A percentile compares a stretch with the other conserved stretches of the same genome.
phyloP scores from a whole-genome alignment of 805 yeast genomes.

The Maudiozyma barnettii region DNA sequence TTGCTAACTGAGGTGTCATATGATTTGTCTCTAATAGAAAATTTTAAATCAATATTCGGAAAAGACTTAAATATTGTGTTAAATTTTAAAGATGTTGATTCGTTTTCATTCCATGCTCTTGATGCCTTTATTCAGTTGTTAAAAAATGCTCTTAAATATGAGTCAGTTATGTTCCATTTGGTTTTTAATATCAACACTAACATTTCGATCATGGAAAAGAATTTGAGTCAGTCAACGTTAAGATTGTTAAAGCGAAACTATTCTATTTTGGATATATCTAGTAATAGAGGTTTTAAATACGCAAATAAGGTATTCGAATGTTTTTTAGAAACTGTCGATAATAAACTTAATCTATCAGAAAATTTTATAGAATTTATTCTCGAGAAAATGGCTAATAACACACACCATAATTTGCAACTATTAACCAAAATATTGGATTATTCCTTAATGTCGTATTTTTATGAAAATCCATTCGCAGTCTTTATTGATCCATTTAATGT shows the following conservation, averaged over 20 bases:
- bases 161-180: conserved; percentile 20
- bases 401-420: conserved; percentile 25
- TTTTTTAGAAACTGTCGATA: conserved; percentile 28
- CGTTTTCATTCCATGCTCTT: conserved; percentile 20
- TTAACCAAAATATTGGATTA: conserved; percentile 27
- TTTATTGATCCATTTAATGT: conserved; percentile 29
- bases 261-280: conserved; percentile 24
- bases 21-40: conserved; percentile 27
- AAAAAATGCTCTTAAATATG: conserved; percentile 20
- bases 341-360: conserved; percentile 26
- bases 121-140: conserved; percentile 23
- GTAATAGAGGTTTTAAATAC: conserved; percentile 27
- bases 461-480: conserved; percentile 27
- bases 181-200: conserved; percentile 28
- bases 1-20: conserved; percentile 17
- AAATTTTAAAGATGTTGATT: conserved; percentile 29
- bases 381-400: conserved; percentile 26
- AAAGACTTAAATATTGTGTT: conserved; percentile 22
- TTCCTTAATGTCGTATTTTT: conserved; percentile 29
- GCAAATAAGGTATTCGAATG: conserved; percentile 27
- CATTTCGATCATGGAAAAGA: conserved; percentile 26
- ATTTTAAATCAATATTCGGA: conserved; percentile 21
- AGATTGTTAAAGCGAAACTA: conserved; percentile 23
- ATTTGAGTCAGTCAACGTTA: conserved; percentile 25
- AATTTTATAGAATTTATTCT: conserved; percentile 24